phyloP scores from a whole-genome alignment of 108 stramenopile species.

The Nitzschia palea region DNA sequence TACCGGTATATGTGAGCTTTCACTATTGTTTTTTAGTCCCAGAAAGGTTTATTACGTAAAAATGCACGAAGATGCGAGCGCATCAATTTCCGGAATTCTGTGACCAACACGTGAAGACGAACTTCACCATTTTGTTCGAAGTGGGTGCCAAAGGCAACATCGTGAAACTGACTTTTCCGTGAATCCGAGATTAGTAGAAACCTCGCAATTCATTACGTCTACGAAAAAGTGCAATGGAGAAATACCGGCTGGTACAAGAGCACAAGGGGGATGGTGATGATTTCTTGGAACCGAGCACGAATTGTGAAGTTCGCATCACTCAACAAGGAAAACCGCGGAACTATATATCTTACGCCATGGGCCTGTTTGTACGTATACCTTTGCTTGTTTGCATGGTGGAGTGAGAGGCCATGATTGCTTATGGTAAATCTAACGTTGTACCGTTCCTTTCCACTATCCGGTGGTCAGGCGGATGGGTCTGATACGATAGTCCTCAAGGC shows the following conservation, averaged over 20 bases:
- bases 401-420: too few species aligned
- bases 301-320: constrained; percentile 67
- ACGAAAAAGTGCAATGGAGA: constrained; percentile 68
- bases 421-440: neutral
- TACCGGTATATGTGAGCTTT: too few species aligned
- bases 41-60: too few species aligned
- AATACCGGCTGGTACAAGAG: constrained; percentile 84
- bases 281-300: constrained; percentile 11
- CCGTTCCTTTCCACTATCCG: neutral
- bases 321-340: constrained; percentile 86
- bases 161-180: too few species aligned
- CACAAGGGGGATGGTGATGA: constrained; percentile 48
- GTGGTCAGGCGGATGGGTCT: constrained; percentile 53
- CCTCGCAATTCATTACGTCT: neutral
- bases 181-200: too few species aligned
- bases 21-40: too few species aligned
- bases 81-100: too few species aligned
- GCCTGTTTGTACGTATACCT: constrained; percentile 61
- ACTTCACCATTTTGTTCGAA: too few species aligned
- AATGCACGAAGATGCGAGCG: too few species aligned
- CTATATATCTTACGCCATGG: constrained; percentile 84
- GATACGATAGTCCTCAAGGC: constrained; percentile 76
- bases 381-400: too few species aligned
- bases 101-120: too few species aligned
- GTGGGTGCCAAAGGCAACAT: too few species aligned